Percentiles rank a stretch among this genome's conserved stretches.
These are phyloP conservation scores for Pyrenophora graminea DNA, from an alignment of 2,329 filamentous ascomycete species.

Conservation along the genomic window DNA sequence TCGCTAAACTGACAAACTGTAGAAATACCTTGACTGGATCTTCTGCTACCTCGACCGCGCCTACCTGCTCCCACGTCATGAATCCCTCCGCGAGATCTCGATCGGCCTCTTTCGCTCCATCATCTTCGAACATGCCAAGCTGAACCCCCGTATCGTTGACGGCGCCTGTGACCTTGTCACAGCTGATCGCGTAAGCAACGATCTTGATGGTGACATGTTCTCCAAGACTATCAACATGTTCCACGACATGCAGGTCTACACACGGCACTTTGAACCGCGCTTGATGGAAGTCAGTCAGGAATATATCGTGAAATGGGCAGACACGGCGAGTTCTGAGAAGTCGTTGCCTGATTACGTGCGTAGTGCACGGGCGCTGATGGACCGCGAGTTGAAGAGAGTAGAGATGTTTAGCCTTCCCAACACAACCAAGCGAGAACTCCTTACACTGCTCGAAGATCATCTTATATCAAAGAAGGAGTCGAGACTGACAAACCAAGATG, in stretches of 20 bases:
- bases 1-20: conserved; percentile 15
- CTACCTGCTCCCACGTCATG: conserved; percentile 76
- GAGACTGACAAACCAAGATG: conserved; percentile 61
- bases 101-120: conserved; percentile 72
- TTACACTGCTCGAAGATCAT: conserved; percentile 72
- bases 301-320: conserved; percentile 73
- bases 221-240: conserved; percentile 79
- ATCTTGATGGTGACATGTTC: conserved; percentile 66
- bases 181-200: conserved; percentile 65
- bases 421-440: conserved; percentile 77
- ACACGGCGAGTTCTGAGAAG: conserved; percentile 63
- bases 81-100: conserved; percentile 80
- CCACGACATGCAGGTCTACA: conserved; percentile 82
- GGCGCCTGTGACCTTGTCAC: conserved; percentile 79
- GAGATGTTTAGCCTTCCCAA: conserved; percentile 81
- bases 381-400: conserved; percentile 74
- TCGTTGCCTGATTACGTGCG: conserved; percentile 76
- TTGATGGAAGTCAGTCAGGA: conserved; percentile 69
- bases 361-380: conserved; percentile 70
- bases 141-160: conserved; percentile 61
- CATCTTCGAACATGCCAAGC: conserved; percentile 58
- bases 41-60: conserved; percentile 95
- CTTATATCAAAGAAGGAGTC: conserved; percentile 70
- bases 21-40: conserved; percentile 80
- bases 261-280: conserved; percentile 74